phyloP scores from a whole-genome alignment of 331 rosid species.

The Malus hybrid region DNA sequence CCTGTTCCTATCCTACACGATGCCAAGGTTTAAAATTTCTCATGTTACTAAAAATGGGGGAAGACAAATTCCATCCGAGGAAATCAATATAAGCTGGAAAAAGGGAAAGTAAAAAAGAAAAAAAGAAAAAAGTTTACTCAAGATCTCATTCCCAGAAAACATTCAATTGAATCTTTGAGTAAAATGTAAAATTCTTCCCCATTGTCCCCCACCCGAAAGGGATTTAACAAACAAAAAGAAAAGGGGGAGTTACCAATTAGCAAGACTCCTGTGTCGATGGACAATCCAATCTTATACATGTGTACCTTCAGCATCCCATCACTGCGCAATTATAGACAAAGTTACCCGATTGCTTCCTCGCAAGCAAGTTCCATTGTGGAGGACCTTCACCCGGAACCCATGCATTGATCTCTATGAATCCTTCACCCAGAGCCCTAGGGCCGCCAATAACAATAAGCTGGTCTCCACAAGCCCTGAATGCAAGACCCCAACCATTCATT shows the following conservation, averaged over 20 bases:
- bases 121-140: constrained; percentile 13
- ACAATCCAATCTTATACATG: constrained; percentile 35
- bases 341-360: constrained; percentile 55
- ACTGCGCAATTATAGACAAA: constrained; percentile 98
- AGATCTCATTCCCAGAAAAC: constrained; percentile 35
- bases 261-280: constrained; percentile 40
- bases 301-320: constrained; percentile 79
- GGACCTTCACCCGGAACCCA: constrained; percentile 97
- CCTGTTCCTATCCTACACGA: constrained; percentile 60
- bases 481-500: constrained; percentile 97
- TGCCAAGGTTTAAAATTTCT: constrained; percentile 43
- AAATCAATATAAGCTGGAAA: constrained; percentile 21
- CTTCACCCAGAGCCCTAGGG: constrained; percentile 64
- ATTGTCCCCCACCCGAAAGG: constrained; percentile 26
- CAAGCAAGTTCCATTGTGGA: constrained; percentile 80
- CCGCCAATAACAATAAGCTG: constrained; percentile 88
- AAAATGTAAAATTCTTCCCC: constrained; percentile 40
- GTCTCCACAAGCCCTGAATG: constrained; percentile 87
- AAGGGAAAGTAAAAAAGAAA: not conserved
- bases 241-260: constrained; percentile 64
- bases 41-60: constrained; percentile 53
- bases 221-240: constrained; percentile 25
- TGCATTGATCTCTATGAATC: constrained; percentile 74
- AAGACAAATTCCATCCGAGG: constrained; percentile 34
- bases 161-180: constrained; percentile 49